These are phyloP conservation scores for Clavispora santaluciae DNA, from an alignment of 805 yeast species.

Conservation along the genomic window DNA sequence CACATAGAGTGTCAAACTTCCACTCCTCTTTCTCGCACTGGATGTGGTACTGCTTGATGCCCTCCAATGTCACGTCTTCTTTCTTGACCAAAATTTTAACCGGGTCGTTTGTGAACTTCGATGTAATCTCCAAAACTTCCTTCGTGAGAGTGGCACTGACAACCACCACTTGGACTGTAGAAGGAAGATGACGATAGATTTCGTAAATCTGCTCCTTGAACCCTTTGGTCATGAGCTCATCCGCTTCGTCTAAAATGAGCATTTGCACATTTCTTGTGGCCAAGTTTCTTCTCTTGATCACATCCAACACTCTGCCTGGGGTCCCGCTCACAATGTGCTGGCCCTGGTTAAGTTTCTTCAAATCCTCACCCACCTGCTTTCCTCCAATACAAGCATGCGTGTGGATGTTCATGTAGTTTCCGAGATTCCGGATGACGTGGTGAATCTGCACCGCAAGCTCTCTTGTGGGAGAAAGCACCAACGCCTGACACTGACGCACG, in stretches of 20 bases:
- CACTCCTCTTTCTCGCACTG: conserved; percentile 89
- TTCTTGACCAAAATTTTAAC: conserved; percentile 89
- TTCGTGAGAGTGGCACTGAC: conserved; percentile 92
- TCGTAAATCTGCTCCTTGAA: conserved; percentile 95
- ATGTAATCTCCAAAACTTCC: conserved; percentile 87
- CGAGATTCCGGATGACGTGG: conserved; percentile 79
- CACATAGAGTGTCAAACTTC: conserved; percentile 93
- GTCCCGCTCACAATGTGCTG: conserved; percentile 95
- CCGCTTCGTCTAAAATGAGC: conserved; percentile 94
- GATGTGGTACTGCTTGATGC: conserved; percentile 87
- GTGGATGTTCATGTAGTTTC: conserved; percentile 80
- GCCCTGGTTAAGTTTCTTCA: conserved; percentile 68
- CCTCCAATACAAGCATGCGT: conserved; percentile 96
- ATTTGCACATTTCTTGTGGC: conserved; percentile 74
- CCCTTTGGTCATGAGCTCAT: conserved; percentile 87
- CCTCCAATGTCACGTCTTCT: conserved; percentile 91
- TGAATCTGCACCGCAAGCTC: conserved; percentile 93
- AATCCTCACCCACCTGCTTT: conserved; percentile 74
- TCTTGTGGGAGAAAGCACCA: conserved; percentile 91
- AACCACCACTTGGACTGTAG: conserved; percentile 85
- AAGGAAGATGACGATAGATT: conserved; percentile 78
- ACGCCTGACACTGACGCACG: conserved; percentile 76
- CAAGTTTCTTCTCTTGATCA: conserved; percentile 79
- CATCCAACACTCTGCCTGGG: conserved; percentile 91
- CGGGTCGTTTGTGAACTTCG: conserved; percentile 90